Evolutionary conservation across 495 filamentous ascomycete genomes (phyloP), one percentile per base, ranked within the genome.

Genomic region (Aspergillus hancockii): DNA sequence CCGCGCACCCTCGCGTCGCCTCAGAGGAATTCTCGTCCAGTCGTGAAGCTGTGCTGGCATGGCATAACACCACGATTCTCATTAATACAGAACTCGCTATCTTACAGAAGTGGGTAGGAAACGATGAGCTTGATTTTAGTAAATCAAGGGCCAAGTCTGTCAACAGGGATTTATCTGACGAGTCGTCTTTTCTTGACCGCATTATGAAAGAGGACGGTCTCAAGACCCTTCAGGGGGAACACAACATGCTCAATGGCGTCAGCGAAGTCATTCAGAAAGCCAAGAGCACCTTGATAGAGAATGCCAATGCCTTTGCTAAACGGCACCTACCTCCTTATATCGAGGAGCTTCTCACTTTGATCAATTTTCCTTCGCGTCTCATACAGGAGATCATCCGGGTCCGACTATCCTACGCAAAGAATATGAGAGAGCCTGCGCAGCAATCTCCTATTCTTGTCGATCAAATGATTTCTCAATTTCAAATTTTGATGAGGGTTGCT

Each of bases 151-250:
- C 64, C 19, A 73, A 73, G 28, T 69, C 72, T 49, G 63, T 70
- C 31, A 79, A 80, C 31, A 85, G 83, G 59, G 87, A 91, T 57
- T 79, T 97, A 16, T 85, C 85, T 22, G 93, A 96, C 65, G 91
- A 96, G 56, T 84, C 91, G 0, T 94, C 91, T 1, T 98, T 98
- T 71, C 78, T 98, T 46, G 94, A 98, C 70, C 86, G 94, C n/a
- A 88, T 98, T n/a, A 81, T 98, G 79, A 97, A 97, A 66, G 94
- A 98, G 71, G 94, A 98, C 67, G 92, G 91, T 18, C 79, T 98
- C 21, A 93, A 91, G 60, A 96, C 91, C 5, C 79, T 98, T 19
- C 93, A 96, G 67, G 91, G 92, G 21, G 61, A 79, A 58, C 81
- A 84, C 59, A 95, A 90, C 73, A 91, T 98, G 81, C 85, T 98